Conservation (phyloP, 129 eudicot genomes). For the Smallanthus sonchifolius region DNA sequence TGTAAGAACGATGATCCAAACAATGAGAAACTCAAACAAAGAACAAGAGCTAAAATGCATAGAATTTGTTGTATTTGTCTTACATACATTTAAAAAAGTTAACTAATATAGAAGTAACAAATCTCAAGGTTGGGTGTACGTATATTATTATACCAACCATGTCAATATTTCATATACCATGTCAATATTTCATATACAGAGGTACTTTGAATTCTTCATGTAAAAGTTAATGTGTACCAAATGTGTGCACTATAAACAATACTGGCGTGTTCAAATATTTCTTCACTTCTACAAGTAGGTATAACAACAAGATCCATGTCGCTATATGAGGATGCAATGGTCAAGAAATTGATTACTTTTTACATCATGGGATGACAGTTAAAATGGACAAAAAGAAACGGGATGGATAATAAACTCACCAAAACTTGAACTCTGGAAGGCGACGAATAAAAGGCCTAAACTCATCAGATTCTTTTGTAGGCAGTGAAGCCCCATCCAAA, state of each 20-base stretch:
- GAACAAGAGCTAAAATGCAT: background rate
- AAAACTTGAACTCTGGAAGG: constrained; percentile 47
- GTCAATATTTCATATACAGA: background rate
- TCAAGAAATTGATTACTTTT: background rate
- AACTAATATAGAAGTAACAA: background rate
- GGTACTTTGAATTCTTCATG: background rate
- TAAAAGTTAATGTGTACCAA: background rate
- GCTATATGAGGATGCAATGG: background rate
- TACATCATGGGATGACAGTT: background rate
- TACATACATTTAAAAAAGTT: background rate
- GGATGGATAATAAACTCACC: constrained; percentile 27
- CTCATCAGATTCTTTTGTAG: constrained; percentile 45
- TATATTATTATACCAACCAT: background rate
- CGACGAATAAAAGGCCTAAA: constrained; percentile 53
- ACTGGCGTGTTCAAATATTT: background rate
- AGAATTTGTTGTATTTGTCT: background rate
- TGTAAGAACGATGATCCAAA: background rate
- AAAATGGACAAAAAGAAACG: background rate
- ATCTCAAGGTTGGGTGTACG: background rate
- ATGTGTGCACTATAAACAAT: background rate
- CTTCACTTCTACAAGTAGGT: background rate
- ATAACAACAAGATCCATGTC: background rate
- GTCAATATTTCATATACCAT: background rate
- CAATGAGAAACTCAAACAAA: background rate
- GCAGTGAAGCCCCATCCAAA: constrained; percentile 41